Conservation (phyloP, 225 moss, liverwort and hornwort genomes). For the Polytrichum commune region DNA sequence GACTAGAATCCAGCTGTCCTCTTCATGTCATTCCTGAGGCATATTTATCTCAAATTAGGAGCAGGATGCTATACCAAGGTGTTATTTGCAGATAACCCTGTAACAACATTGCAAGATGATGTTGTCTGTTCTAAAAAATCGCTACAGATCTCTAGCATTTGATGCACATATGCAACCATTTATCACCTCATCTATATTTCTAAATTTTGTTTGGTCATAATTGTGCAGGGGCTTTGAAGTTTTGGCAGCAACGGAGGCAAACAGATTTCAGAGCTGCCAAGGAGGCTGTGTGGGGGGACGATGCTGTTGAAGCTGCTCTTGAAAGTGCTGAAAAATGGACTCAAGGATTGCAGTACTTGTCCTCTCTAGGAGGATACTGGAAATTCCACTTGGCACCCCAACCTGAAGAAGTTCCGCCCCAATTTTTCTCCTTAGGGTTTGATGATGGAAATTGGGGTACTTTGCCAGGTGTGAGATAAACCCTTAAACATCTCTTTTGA, state of each 20-base stretch:
- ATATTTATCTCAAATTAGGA: too few relatives aligned
- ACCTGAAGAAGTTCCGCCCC: slow-evolving; percentile 64
- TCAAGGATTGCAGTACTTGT: slow-evolving; percentile 58
- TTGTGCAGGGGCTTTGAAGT: slow-evolving; percentile 71
- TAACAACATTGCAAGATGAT: too few relatives aligned
- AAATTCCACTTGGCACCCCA: slow-evolving; percentile 77
- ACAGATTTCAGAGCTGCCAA: slow-evolving; percentile 56
- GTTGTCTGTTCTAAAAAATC: too few relatives aligned
- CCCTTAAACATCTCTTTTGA: neutral
- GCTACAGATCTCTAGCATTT: too few relatives aligned
- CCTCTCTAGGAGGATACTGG: slow-evolving; percentile 79
- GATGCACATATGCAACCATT: too few relatives aligned
- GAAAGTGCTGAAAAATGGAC: slow-evolving; percentile 70
- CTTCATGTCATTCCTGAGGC: too few relatives aligned
- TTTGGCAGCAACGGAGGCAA: slow-evolving; percentile 67
- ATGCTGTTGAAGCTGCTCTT: slow-evolving; percentile 65
- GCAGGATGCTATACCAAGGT: too few relatives aligned
- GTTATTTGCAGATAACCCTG: too few relatives aligned
- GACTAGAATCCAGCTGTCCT: too few relatives aligned
- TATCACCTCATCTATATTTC: too few relatives aligned
- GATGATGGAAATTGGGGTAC: slow-evolving; percentile 73
- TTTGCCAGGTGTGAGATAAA: slow-evolving; percentile 59
- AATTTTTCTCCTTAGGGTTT: slow-evolving; percentile 57
- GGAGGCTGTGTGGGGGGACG: slow-evolving; percentile 82
- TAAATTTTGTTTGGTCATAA: too few relatives aligned